Base-by-base conservation (phyloP, 192 early-diverging fungal genomes). In the Backusella tarrabulga region DNA sequence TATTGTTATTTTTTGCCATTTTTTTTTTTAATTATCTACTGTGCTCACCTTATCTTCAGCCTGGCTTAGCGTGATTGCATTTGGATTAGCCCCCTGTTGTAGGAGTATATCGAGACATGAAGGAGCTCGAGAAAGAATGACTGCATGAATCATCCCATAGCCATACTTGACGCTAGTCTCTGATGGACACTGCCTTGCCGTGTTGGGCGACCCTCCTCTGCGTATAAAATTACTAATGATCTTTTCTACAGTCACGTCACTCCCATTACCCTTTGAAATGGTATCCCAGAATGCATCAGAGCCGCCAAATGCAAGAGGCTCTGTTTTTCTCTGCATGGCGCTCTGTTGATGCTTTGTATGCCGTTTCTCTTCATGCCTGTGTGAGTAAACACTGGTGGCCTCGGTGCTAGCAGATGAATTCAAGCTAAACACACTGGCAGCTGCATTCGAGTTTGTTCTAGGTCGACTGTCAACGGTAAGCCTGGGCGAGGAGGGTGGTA, bases 151-250 rank as follows among this genome's bases (percentile, higher is more conserved):
- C 68, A 83, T 56, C 4, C 82, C 82, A 75, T 75, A 80, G 2
- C 82, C 82, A 72, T 83, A 80, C 35, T 77, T 76, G n/a, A 83
- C 50, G 38, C 23, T 14, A 41, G 70, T 2, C 11, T 67, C 29
- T 35, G 74, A 44, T 19, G 76, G 50, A 15, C 73, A 80, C 41
- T 79, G 82, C 35, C 77, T 83, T 21, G 82, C 82, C 9, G 79
- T 80, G 40, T 83, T 83, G 5, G 82, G 82, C 1, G 78, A 80
- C 19, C 82, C 82, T 34, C 79, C 79, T 38, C 79, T 52, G 41
- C 79, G 75, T 8, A 83, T 40, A 44, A 77, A 83, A 35, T 77
- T 80, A 42, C 78, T 81, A 69, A 83, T 80, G n/a, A 83, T 80
- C 56, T 80, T 80, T 35, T 80, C 79, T 38, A 79, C 56, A 14